phyloP scores from a whole-genome alignment of 2,329 filamentous ascomycete genomes.

The Chalaropsis ovoidea region DNA sequence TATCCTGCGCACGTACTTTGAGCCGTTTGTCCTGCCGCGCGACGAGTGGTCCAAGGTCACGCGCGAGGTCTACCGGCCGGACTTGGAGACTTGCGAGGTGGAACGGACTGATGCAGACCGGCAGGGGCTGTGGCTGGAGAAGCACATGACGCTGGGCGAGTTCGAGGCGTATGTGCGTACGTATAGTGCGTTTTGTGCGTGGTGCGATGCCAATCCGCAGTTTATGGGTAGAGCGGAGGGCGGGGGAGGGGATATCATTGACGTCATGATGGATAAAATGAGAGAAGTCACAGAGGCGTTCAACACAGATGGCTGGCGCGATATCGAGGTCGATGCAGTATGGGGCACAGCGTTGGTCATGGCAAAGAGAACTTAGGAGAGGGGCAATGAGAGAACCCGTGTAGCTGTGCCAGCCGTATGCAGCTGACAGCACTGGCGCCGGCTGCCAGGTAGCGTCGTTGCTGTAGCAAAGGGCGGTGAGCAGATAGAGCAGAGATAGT shows the following conservation, averaged over 20 bases:
- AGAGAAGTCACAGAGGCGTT: conserved; percentile 44
- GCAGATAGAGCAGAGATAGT: conserved; percentile 28
- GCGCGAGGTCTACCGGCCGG: conserved; percentile 49
- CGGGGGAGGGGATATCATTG: conserved; percentile 51
- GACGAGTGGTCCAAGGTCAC: conserved; percentile 43
- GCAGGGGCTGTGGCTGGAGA: conserved; percentile 41
- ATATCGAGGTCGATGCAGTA: conserved; percentile 46
- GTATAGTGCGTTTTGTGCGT: conserved; percentile 49
- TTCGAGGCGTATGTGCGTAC: conserved; percentile 53
- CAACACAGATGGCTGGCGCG: conserved; percentile 39
- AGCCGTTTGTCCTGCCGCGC: conserved; percentile 43
- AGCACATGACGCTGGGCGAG: conserved; percentile 45
- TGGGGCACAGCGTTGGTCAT: conserved; percentile 53
- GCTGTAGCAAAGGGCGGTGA: conserved; percentile 14
- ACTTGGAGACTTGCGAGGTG: conserved; percentile 33
- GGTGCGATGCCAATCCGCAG: conserved; percentile 47
- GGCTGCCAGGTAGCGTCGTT: not conserved
- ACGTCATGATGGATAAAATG: conserved; percentile 51
- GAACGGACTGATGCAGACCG: conserved; percentile 29
- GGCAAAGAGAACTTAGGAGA: conserved; percentile 36
- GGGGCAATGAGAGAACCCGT: too few relatives aligned
- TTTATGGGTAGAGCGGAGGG: conserved; percentile 42
- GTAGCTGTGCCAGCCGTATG: not conserved
- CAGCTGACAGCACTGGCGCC: not conserved
- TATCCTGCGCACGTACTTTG: conserved; percentile 43